Evolutionary conservation across 176 grass and related monocot genomes (phyloP), one percentile per base, ranked within the genome.

Genomic region (Pontederia crassipes): DNA sequence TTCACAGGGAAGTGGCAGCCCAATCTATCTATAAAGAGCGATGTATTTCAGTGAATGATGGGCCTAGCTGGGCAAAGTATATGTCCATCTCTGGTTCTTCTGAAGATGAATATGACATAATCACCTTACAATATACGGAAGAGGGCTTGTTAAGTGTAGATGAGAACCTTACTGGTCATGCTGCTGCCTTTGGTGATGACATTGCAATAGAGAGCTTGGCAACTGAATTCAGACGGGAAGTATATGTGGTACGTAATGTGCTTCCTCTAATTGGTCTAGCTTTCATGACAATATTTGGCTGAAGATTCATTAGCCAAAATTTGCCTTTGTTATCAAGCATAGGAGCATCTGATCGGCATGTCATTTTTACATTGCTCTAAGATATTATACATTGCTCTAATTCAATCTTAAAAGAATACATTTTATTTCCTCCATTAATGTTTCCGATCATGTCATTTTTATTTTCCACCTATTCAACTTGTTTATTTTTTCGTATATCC

Each of bases 161-260:
- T 45, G 92, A 97, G 78, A 97, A 97, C 57, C 54, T 78, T 61
- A 79, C 75, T 47, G 92, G 92, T 55, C 86, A 54, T 28, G 87
- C 92, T 55, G 92, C 92, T 28, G 92, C 92, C 18, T 97, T 97
- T 65, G 92, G 92, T 4, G 92, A 97, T 76, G 92, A 97, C 49
- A 91, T 97, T 52, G 92, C 92, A 32, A 85, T 97, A 12, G 92
- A 97, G 64, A 88, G 84, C 81, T 79, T 97, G 1, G 87, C 92
- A 66, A 97, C 87, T 8, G 92, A 97, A 49, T 97, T 97, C 76
- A 85, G 78, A 70, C 80, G 87, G 61, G 92, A 97, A 82, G 81
- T 97, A 56, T 97, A 68, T 17, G 92, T 97, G 86, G 92, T 97
- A 79, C 64, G 75, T 79, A 6, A 67, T 52, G 29, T 16, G 45